Evolutionary conservation across 352 stramenopile species (phyloP).

Genomic region (Phytophthora capsici): DNA sequence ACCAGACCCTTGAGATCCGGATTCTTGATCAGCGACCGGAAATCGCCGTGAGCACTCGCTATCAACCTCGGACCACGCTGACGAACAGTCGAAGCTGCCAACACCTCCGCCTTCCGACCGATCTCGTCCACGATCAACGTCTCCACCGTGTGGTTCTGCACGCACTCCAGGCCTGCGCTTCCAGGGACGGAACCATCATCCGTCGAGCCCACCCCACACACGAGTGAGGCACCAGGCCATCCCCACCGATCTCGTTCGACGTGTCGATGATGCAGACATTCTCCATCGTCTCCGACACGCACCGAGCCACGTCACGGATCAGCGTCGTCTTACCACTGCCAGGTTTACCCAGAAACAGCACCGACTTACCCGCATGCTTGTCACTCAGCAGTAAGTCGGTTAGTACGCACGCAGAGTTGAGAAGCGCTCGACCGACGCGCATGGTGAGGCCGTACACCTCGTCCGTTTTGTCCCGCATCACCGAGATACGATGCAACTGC

Average conservation of each 20-base stretch:
- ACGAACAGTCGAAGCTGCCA: constrained; percentile 66
- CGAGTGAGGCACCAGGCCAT: constrained; percentile 78
- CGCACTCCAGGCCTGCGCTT: constrained; percentile 82
- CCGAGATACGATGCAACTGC: constrained; percentile 83
- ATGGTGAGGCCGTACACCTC: constrained; percentile 79
- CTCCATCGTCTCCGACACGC: constrained; percentile 60
- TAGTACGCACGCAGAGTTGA: constrained; percentile 65
- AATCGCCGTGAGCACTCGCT: constrained; percentile 85
- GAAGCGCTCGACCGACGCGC: constrained; percentile 70
- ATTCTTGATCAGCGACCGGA: constrained; percentile 88
- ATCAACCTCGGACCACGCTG: constrained; percentile 85
- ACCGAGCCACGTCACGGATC: constrained; percentile 78
- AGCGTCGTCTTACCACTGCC: constrained; percentile 89
- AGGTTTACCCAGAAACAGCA: constrained; percentile 70
- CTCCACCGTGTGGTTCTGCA: constrained; percentile 91
- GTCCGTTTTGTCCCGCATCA: constrained; percentile 62
- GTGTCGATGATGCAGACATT: constrained; percentile 92
- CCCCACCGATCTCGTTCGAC: constrained; percentile 91
- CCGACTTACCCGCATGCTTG: constrained; percentile 50
- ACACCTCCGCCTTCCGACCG: constrained; percentile 77
- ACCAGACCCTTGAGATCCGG: constrained; percentile 78
- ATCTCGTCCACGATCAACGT: constrained; percentile 93
- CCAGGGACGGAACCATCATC: constrained; percentile 84
- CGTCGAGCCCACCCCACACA: constrained; percentile 75
- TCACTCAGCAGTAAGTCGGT: constrained; percentile 69